Evolutionary conservation across 176 grass and related monocot genomes (phyloP).

Genomic region (Microstegium vimineum): DNA sequence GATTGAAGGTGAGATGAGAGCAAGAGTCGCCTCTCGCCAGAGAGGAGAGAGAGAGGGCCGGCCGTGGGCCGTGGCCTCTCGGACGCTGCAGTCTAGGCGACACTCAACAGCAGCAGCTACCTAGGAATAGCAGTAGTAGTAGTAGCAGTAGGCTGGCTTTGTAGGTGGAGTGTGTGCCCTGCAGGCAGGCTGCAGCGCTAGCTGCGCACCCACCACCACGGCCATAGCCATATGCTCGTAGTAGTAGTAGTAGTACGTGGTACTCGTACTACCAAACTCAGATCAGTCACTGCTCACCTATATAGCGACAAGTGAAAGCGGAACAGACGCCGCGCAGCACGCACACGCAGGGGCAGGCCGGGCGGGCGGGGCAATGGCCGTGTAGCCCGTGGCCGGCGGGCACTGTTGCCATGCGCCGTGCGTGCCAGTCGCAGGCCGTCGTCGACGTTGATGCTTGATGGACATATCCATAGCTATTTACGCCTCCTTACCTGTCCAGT

Average conservation of each 20-base stretch:
- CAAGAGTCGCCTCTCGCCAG: not conserved
- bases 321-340: slow-evolving; percentile 36
- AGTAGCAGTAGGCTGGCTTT: slow-evolving; percentile 11
- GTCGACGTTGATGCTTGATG: not conserved
- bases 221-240: no score
- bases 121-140: not conserved
- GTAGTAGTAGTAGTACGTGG: no score
- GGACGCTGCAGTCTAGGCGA: not conserved
- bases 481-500: not conserved
- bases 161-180: slow-evolving; percentile 45
- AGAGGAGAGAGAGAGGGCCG: not conserved
- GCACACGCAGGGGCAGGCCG: slow-evolving; percentile 12
- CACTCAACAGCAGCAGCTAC: not conserved
- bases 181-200: no score
- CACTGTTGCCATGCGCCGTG: slow-evolving; percentile 28
- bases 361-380: not conserved
- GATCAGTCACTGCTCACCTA: slow-evolving; percentile 50
- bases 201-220: slow-evolving; percentile 22
- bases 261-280: slow-evolving; percentile 52
- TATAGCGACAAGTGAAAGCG: slow-evolving; percentile 47
- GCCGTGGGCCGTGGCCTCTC: not conserved
- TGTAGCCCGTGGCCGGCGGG: not conserved
- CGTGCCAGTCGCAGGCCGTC: not conserved
- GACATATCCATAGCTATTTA: slow-evolving; percentile 19
- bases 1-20: not conserved